These are phyloP conservation scores for Tolypocladium album DNA, from an alignment of 2,329 filamentous ascomycete genomes.

Conservation along the genomic window DNA sequence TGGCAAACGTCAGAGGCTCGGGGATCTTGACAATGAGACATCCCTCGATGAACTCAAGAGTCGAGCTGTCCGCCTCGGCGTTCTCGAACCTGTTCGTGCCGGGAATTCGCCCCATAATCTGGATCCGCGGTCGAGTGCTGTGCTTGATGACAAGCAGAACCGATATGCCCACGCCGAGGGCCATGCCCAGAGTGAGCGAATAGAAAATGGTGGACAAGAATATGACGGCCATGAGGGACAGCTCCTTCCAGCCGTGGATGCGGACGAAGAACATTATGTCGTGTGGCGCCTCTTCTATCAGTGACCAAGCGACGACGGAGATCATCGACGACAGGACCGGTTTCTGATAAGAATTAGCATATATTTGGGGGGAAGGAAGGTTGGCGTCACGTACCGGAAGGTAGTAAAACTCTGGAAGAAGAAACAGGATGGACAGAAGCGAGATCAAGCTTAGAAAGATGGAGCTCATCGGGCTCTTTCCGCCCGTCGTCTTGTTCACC, in stretches of 20 bases:
- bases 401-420: slow-evolving; percentile 89
- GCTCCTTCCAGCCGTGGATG: slow-evolving; percentile 77
- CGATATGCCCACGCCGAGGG: slow-evolving; percentile 84
- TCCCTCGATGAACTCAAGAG: slow-evolving; percentile 81
- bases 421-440: slow-evolving; percentile 66
- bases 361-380: not conserved
- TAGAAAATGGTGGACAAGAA: slow-evolving; percentile 91
- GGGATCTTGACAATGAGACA: slow-evolving; percentile 96
- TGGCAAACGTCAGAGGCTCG: slow-evolving; percentile 92
- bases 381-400: slow-evolving; percentile 60
- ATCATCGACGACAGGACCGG: slow-evolving; percentile 90
- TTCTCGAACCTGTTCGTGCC: slow-evolving; percentile 80
- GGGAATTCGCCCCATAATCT: slow-evolving; percentile 84
- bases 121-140: slow-evolving; percentile 83
- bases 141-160: slow-evolving; percentile 84
- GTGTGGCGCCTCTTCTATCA: slow-evolving; percentile 90
- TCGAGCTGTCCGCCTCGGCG: slow-evolving; percentile 61
- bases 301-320: slow-evolving; percentile 84
- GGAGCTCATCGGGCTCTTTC: slow-evolving; percentile 87
- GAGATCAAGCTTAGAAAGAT: slow-evolving; percentile 78
- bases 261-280: slow-evolving; percentile 83
- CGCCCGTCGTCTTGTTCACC: slow-evolving; percentile 85
- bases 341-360: slow-evolving; percentile 47
- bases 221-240: slow-evolving; percentile 81
- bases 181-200: slow-evolving; percentile 86